phyloP scores from a whole-genome alignment of 345 rosid genomes.

The Aquilaria malaccensis region DNA sequence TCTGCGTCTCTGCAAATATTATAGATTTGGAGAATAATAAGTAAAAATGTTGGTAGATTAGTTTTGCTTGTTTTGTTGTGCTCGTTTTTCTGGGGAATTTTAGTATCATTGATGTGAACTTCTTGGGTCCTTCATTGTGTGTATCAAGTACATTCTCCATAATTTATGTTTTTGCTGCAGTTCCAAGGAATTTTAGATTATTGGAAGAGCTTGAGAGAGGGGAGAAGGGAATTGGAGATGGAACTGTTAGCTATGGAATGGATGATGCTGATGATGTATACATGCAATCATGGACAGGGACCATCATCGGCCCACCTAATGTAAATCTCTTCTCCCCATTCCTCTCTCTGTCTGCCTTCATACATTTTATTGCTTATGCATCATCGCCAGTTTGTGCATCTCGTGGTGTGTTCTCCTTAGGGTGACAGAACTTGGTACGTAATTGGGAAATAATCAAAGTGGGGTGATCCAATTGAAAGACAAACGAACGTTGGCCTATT shows the following conservation, averaged over 20 bases:
- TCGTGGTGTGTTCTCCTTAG: neutral
- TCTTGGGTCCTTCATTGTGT: neutral
- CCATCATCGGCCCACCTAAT: constrained; percentile 66
- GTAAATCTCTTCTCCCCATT: constrained; percentile 20
- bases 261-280: constrained; percentile 94
- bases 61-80: too few species aligned
- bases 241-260: constrained; percentile 99
- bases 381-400: neutral
- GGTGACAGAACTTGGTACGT: neutral
- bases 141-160: constrained; percentile 1
- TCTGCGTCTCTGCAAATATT: too few species aligned
- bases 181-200: constrained; percentile 66
- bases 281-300: constrained; percentile 94
- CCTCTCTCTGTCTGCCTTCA: neutral
- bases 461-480: too few species aligned
- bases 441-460: too few species aligned
- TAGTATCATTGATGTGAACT: too few species aligned
- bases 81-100: too few species aligned
- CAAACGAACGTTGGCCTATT: too few species aligned
- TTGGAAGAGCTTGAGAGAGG: constrained; percentile 84
- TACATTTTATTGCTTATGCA: neutral
- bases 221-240: constrained; percentile 86
- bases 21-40: too few species aligned
- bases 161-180: constrained; percentile 25
- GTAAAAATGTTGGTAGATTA: too few species aligned